Percentiles rank a stretch among this genome's conserved stretches.
Evolutionary conservation across 1,284 basidiomycete genomes (phyloP).

Genomic region (Vanrija sp.): DNA sequence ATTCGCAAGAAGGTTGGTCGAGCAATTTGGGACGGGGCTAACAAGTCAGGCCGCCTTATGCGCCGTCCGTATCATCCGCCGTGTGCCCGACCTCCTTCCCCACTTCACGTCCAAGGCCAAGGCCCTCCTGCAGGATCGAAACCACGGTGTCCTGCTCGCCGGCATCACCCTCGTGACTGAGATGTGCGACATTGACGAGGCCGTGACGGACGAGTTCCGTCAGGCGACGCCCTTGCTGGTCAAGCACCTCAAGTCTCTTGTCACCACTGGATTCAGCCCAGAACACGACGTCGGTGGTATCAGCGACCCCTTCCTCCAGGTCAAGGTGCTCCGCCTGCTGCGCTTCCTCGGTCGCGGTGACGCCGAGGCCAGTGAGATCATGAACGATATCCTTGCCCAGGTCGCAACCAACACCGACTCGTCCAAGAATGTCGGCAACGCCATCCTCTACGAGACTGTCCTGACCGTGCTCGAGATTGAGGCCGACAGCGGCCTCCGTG

Average conservation of each 20-base stretch:
- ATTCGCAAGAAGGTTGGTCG: slow-evolving; percentile 88
- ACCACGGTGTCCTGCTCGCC: slow-evolving; percentile 92
- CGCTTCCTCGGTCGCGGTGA: slow-evolving; percentile 83
- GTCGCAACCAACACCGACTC: slow-evolving; percentile 99
- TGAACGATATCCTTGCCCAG: slow-evolving; percentile 98
- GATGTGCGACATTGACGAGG: slow-evolving; percentile 78
- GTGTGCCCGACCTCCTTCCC: slow-evolving; percentile 93
- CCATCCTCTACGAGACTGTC: slow-evolving; percentile 97
- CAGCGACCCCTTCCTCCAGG: slow-evolving; percentile 97
- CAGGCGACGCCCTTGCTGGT: slow-evolving; percentile 91
- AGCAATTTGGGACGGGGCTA: neutral
- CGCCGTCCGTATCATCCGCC: slow-evolving; percentile 91
- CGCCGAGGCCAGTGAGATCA: slow-evolving; percentile 80
- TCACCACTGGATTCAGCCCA: slow-evolving; percentile 95
- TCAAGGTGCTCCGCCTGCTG: slow-evolving; percentile 92
- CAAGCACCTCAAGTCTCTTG: slow-evolving; percentile 89
- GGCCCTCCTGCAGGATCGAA: slow-evolving; percentile 87
- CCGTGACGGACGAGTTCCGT: slow-evolving; percentile 79
- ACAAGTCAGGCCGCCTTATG: slow-evolving; percentile 78
- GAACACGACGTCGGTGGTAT: slow-evolving; percentile 99
- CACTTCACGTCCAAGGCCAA: slow-evolving; percentile 88
- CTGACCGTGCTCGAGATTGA: slow-evolving; percentile 97
- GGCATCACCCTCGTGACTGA: slow-evolving; percentile 93
- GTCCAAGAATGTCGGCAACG: slow-evolving; percentile 96
- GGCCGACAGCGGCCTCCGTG: slow-evolving; percentile 88